Conservation (phyloP, 305 asterid species). For the Rubia balearica region DNA sequence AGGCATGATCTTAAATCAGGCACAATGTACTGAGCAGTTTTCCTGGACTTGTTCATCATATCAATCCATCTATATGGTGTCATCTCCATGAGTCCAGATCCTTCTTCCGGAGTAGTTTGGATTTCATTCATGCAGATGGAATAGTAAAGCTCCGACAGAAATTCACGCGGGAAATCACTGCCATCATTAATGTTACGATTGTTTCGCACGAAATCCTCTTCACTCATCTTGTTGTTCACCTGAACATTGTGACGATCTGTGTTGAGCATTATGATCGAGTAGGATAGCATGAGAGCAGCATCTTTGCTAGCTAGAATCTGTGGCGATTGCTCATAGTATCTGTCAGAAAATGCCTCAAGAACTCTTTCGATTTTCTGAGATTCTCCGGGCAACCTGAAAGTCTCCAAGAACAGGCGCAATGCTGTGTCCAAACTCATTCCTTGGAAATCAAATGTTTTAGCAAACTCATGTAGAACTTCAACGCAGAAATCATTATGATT, state of each 20-base stretch:
- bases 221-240: constrained; percentile 96
- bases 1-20: constrained; percentile 78
- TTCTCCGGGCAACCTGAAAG: constrained; percentile 95
- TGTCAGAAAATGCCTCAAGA: constrained; percentile 94
- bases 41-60: constrained; percentile 81
- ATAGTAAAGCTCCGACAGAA: constrained; percentile 67
- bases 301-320: constrained; percentile 86
- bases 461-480: constrained; percentile 87
- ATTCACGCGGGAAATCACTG: constrained; percentile 85
- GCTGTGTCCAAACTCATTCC: constrained; percentile 95
- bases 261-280: constrained; percentile 86
- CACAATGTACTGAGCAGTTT: constrained; percentile 61
- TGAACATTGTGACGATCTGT: constrained; percentile 91
- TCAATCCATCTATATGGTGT: constrained; percentile 96
- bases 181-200: constrained; percentile 95
- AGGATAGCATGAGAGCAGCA: constrained; percentile 87
- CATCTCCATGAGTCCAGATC: constrained; percentile 90
- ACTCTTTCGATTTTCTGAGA: constrained; percentile 98
- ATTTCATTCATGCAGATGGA: constrained; percentile 94
- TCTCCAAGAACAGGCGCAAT: constrained; percentile 82
- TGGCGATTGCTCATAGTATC: constrained; percentile 91
- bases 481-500: constrained; percentile 90
- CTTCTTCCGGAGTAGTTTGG: constrained; percentile 90
- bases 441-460: constrained; percentile 93
- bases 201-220: constrained; percentile 91